These are phyloP conservation scores for Aspergillus conjunctus DNA, from an alignment of 495 filamentous ascomycete genomes.

Conservation along the genomic window DNA sequence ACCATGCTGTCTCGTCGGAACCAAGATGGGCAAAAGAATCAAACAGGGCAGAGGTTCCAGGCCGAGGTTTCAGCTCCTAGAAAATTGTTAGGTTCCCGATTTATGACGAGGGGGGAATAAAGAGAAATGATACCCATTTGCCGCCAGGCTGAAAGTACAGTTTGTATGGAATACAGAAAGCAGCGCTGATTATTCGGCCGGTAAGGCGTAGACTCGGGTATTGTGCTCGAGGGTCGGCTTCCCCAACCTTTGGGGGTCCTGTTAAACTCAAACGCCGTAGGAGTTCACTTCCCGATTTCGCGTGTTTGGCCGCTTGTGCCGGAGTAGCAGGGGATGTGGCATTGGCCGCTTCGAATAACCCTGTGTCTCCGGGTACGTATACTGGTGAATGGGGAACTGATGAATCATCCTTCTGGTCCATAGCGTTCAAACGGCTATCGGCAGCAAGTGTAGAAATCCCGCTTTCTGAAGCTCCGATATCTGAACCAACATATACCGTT, in stretches of 20 bases:
- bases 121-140: slow-evolving; percentile 67
- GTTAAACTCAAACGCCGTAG: slow-evolving; percentile 64
- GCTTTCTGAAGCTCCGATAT: slow-evolving; percentile 36
- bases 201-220: slow-evolving; percentile 72
- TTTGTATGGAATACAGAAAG: slow-evolving; percentile 81
- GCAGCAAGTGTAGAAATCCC: slow-evolving; percentile 35
- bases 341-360: slow-evolving; percentile 20
- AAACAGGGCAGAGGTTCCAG: slow-evolving; percentile 84
- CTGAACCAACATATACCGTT: slow-evolving; percentile 40
- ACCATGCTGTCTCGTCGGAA: slow-evolving; percentile 73
- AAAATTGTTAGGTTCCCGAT: slow-evolving; percentile 5
- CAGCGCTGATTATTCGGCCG: slow-evolving; percentile 82
- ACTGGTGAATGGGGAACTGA: slow-evolving; percentile 36
- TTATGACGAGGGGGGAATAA: not conserved
- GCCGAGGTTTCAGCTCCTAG: slow-evolving; percentile 72
- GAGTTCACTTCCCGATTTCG: slow-evolving; percentile 60
- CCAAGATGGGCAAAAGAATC: slow-evolving; percentile 85
- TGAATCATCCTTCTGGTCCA: slow-evolving; percentile 13
- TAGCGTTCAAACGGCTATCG: slow-evolving; percentile 22
- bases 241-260: slow-evolving; percentile 45
- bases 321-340: slow-evolving; percentile 37
- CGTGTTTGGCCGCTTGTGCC: slow-evolving; percentile 52
- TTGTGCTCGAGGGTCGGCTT: slow-evolving; percentile 59
- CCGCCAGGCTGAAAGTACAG: slow-evolving; percentile 64
- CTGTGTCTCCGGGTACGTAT: slow-evolving; percentile 31